A percentile compares a stretch with the other conserved stretches of the same genome.
Evolutionary conservation across 495 filamentous ascomycete species (phyloP).

Genomic region (Articulospora tetracladia): DNA sequence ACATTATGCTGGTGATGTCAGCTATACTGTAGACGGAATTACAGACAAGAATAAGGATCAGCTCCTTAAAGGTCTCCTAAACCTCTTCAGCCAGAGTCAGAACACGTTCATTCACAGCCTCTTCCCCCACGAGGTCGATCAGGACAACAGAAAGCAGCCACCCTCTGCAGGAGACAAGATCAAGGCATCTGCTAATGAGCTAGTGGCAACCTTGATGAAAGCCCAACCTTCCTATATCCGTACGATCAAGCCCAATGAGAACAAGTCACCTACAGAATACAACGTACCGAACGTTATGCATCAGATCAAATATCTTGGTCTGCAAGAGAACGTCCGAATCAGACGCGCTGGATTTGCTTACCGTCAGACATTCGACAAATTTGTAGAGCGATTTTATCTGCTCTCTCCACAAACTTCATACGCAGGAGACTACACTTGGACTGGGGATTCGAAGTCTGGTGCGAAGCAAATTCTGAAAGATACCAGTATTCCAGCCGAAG

Average conservation of each 20-base stretch:
- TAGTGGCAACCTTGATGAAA: slow-evolving; percentile 96
- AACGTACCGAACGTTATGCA: slow-evolving; percentile 89
- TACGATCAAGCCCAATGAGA: slow-evolving; percentile 99
- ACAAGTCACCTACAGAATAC: slow-evolving; percentile 91
- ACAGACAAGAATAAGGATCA: slow-evolving; percentile 99
- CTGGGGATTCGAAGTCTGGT: slow-evolving; percentile 77
- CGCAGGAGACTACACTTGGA: slow-evolving; percentile 96
- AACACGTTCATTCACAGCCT: slow-evolving; percentile 83
- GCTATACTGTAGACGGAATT: slow-evolving; percentile 93
- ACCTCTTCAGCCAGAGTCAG: slow-evolving; percentile 75
- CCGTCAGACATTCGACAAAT: slow-evolving; percentile 96
- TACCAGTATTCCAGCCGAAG: slow-evolving; percentile 88
- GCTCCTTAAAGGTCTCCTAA: slow-evolving; percentile 88
- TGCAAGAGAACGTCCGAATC: slow-evolving; percentile 98
- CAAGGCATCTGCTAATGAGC: slow-evolving; percentile 89
- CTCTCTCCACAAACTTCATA: slow-evolving; percentile 93
- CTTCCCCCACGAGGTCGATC: slow-evolving; percentile 92
- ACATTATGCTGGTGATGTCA: slow-evolving; percentile 98
- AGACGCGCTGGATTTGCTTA: slow-evolving; percentile 96
- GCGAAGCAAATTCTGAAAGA: slow-evolving; percentile 95
- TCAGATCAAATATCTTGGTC: slow-evolving; percentile 98
- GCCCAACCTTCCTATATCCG: slow-evolving; percentile 95
- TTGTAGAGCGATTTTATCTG: slow-evolving; percentile 95
- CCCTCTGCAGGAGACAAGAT: slow-evolving; percentile 98
- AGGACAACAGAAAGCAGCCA: slow-evolving; percentile 90